These are phyloP conservation scores for Phoma sp. DNA, from an alignment of 2,329 filamentous ascomycete species.

Conservation along the genomic window DNA sequence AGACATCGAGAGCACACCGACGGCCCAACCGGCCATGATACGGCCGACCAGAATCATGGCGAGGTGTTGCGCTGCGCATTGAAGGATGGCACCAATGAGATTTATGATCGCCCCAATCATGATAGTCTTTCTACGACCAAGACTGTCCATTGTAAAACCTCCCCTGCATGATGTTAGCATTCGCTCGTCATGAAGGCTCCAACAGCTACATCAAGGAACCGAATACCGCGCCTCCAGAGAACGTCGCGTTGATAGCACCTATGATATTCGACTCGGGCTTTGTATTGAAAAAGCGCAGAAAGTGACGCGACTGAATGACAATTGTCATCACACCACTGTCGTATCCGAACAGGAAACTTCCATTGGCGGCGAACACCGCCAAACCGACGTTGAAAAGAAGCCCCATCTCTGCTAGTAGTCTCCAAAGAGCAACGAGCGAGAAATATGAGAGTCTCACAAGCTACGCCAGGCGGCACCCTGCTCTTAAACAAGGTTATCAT, in stretches of 20 bases:
- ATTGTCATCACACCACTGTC: constrained; percentile 53
- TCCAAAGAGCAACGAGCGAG: not conserved
- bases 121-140: constrained; percentile 67
- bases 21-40: constrained; percentile 65
- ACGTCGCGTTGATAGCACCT: constrained; percentile 70
- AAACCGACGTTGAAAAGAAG: constrained; percentile 53
- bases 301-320: constrained; percentile 64
- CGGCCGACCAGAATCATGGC: constrained; percentile 66
- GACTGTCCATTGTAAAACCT: constrained; percentile 66
- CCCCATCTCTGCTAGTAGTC: constrained; percentile 43
- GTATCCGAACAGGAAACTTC: constrained; percentile 51
- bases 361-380: constrained; percentile 54
- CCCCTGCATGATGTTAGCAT: constrained; percentile 41
- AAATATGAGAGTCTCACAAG: not conserved
- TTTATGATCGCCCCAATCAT: constrained; percentile 67
- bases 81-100: constrained; percentile 65
- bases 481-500: constrained; percentile 2
- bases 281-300: constrained; percentile 65
- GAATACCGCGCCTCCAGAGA: constrained; percentile 65
- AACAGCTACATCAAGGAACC: constrained; percentile 58
- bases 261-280: constrained; percentile 59
- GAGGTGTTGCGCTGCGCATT: constrained; percentile 63
- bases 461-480: not conserved
- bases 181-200: not conserved
- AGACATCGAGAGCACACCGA: constrained; percentile 65